Conservation (phyloP, 305 asterid genomes). For the Solanum hybrid region DNA sequence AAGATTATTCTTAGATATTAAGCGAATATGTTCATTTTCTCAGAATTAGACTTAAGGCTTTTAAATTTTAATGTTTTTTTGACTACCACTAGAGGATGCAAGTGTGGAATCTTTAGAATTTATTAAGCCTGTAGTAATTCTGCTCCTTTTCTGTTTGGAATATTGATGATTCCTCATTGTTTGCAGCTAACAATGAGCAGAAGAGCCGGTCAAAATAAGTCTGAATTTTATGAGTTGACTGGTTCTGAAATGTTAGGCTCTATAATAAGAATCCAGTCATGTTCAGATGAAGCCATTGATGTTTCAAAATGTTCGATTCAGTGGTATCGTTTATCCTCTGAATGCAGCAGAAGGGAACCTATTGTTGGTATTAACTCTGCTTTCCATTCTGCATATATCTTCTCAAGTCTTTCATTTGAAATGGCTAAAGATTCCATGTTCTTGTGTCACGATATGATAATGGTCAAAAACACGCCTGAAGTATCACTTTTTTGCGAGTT, state of each 20-base stretch:
- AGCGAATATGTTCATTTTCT: not conserved
- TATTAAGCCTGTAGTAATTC: not conserved
- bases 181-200: conserved; percentile 67
- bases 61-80: not conserved
- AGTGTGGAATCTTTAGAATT: not conserved
- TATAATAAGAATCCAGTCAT: conserved; percentile 56
- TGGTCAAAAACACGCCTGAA: not conserved
- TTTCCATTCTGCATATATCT: not conserved
- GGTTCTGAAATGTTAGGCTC: conserved; percentile 72
- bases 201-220: conserved; percentile 46
- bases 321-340: conserved; percentile 87
- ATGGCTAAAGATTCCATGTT: not conserved
- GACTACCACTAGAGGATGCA: not conserved
- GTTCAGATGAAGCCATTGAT: conserved; percentile 67
- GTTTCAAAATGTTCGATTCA: conserved; percentile 72
- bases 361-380: conserved; percentile 43
- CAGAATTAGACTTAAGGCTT: not conserved
- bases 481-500: not conserved
- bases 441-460: not conserved
- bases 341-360: conserved; percentile 91
- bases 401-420: not conserved
- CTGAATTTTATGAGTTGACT: conserved; percentile 32
- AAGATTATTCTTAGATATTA: not conserved
- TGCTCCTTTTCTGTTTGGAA: not conserved
- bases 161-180: conserved; percentile 7